These are phyloP conservation scores for Aspergillus novoparasiticus DNA, from an alignment of 2,329 filamentous ascomycete genomes.

Conservation along the genomic window DNA sequence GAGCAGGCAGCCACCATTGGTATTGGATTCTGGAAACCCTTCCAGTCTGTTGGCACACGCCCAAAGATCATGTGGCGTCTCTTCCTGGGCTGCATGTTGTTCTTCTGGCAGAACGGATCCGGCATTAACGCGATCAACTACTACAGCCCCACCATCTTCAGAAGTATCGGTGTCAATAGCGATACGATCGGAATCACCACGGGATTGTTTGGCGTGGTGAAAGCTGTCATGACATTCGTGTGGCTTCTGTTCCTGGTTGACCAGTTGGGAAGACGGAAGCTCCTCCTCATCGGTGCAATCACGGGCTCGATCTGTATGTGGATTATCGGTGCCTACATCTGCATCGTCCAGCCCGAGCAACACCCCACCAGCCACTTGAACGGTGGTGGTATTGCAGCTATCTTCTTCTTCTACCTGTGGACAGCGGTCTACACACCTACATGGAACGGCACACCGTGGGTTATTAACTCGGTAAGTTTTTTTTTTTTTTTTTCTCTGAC, in stretches of 20 bases:
- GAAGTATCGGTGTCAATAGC: constrained; percentile 60
- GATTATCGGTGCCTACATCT: constrained; percentile 38
- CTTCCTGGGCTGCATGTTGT: constrained; percentile 72
- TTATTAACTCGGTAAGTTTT: constrained; percentile 60
- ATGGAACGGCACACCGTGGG: constrained; percentile 77
- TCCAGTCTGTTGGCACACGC: constrained; percentile 56
- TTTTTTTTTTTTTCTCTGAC: not conserved
- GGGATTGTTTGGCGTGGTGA: constrained; percentile 76
- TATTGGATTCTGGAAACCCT: constrained; percentile 73
- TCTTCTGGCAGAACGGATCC: constrained; percentile 76
- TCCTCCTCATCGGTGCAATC: constrained; percentile 66
- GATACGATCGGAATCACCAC: constrained; percentile 65
- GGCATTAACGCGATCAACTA: constrained; percentile 85
- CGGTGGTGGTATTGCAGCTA: constrained; percentile 44
- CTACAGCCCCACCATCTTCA: constrained; percentile 70
- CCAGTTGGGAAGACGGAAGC: constrained; percentile 61
- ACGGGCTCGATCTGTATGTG: constrained; percentile 53
- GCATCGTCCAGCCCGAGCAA: constrained; percentile 33
- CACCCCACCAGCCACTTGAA: constrained; percentile 27
- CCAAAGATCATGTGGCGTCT: constrained; percentile 69
- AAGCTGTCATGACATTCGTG: constrained; percentile 67
- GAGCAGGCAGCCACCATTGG: constrained; percentile 64
- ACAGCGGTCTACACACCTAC: constrained; percentile 71
- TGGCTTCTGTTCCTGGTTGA: constrained; percentile 72
- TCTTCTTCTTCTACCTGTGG: constrained; percentile 73